A percentile compares a stretch with the other conserved stretches of the same genome.
phyloP scores from a whole-genome alignment of 768 basidiomycete species.

The Candolleomyces aberdarensis region DNA sequence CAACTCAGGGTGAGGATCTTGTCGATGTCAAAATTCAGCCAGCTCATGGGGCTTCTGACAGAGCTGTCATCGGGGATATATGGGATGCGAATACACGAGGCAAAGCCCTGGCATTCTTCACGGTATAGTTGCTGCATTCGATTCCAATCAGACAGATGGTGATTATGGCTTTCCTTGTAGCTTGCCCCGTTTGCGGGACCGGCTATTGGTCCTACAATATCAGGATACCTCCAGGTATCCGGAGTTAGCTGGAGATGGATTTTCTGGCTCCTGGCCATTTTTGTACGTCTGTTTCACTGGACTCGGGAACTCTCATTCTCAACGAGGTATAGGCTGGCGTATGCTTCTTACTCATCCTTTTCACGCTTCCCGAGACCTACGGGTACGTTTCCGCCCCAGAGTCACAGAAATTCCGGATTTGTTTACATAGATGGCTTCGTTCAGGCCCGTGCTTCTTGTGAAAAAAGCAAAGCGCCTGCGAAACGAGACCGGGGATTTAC shows the following conservation, averaged over 20 bases:
- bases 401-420: neutral
- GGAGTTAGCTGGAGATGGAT: slow-evolving; percentile 58
- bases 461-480: slow-evolving; percentile 47
- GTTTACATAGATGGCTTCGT: neutral
- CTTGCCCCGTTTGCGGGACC: slow-evolving; percentile 68
- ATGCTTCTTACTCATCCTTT: slow-evolving; percentile 44
- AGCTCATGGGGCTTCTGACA: slow-evolving; percentile 12
- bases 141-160: neutral
- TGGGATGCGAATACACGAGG: slow-evolving; percentile 64
- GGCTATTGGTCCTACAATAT: slow-evolving; percentile 52
- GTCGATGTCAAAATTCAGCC: slow-evolving; percentile 1
- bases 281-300: slow-evolving; percentile 32
- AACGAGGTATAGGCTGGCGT: slow-evolving; percentile 36
- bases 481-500: slow-evolving; percentile 47
- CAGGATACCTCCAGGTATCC: slow-evolving; percentile 36
- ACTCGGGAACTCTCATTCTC: neutral
- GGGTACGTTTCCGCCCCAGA: slow-evolving; percentile 28
- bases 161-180: neutral
- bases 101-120: slow-evolving; percentile 62
- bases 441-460: slow-evolving; percentile 54
- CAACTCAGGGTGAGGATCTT: slow-evolving; percentile 61
- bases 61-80: slow-evolving; percentile 54
- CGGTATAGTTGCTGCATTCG: slow-evolving; percentile 13
- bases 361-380: slow-evolving; percentile 70
- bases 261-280: slow-evolving; percentile 63